Conservation (phyloP, 2,329 filamentous ascomycete genomes). For the Ophiostoma sp. region DNA sequence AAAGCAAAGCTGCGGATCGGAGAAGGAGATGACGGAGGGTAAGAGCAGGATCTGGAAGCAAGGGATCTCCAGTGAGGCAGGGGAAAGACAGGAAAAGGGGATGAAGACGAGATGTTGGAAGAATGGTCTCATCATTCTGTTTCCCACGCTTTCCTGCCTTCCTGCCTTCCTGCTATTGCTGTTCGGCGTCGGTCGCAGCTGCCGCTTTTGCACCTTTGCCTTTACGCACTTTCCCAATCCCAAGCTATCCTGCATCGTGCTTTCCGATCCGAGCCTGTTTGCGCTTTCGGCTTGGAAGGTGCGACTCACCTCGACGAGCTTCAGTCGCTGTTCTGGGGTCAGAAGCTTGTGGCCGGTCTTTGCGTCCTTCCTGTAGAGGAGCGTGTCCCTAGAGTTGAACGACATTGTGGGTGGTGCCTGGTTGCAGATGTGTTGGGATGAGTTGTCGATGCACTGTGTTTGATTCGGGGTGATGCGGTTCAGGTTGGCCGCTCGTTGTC, state of each 20-base stretch:
- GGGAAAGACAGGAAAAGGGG: not conserved
- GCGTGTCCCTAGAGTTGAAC: slow-evolving; percentile 36
- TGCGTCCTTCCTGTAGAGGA: slow-evolving; percentile 44
- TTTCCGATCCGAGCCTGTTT: not conserved
- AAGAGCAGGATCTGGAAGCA: not conserved
- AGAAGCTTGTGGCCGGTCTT: slow-evolving; percentile 40
- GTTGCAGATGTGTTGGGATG: not conserved
- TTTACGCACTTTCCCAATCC: not conserved
- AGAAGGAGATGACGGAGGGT: not conserved
- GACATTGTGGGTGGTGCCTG: slow-evolving; percentile 35
- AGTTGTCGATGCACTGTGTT: not conserved
- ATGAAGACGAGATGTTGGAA: not conserved
- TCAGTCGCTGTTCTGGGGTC: slow-evolving; percentile 41
- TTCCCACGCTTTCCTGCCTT: not conserved
- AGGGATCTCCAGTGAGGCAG: not conserved
- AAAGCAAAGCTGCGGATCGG: not conserved
- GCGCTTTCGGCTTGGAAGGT: slow-evolving; percentile 8
- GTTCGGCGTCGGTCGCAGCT: slow-evolving; percentile 19
- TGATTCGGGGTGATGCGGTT: slow-evolving; percentile 19
- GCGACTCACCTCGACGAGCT: slow-evolving; percentile 41
- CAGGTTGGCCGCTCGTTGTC: slow-evolving; percentile 19
- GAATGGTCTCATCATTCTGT: not conserved
- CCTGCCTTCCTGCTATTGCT: not conserved
- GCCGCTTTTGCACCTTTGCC: slow-evolving; percentile 6
- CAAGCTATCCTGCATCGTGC: not conserved